Percentiles rank a stretch among this genome's conserved stretches.
Evolutionary conservation across 768 basidiomycete genomes (phyloP).

Genomic region (Boletus vermiculosoides): DNA sequence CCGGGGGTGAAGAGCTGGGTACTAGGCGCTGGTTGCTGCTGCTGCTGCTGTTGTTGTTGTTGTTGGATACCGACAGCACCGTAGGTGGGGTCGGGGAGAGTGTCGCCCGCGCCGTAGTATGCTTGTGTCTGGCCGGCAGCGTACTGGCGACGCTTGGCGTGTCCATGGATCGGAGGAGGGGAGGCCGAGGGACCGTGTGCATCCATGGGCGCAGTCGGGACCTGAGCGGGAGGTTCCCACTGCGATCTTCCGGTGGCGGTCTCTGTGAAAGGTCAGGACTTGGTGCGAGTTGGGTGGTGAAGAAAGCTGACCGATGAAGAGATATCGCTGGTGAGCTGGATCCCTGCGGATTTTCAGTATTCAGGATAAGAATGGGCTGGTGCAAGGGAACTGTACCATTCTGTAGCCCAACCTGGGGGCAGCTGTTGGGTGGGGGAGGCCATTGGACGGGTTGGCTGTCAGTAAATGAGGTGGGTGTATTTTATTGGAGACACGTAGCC

Average conservation of each 20-base stretch:
- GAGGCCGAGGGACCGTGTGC: slow-evolving; percentile 44
- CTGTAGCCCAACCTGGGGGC: slow-evolving; percentile 89
- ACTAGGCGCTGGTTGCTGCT: slow-evolving; percentile 35
- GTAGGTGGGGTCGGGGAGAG: slow-evolving; percentile 47
- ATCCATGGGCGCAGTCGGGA: slow-evolving; percentile 38
- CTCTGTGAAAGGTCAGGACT: slow-evolving; percentile 49
- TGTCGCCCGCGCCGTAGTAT: slow-evolving; percentile 62
- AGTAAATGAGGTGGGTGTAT: slow-evolving; percentile 2
- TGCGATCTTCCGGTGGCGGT: slow-evolving; percentile 79
- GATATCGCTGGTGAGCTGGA: slow-evolving; percentile 70
- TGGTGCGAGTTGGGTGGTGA: slow-evolving; percentile 5
- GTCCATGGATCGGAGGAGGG: slow-evolving; percentile 42
- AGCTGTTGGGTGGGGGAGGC: slow-evolving; percentile 60
- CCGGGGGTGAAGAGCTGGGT: slow-evolving; percentile 85
- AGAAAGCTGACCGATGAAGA: slow-evolving; percentile 77
- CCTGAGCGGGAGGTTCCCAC: slow-evolving; percentile 75
- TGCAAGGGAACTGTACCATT: slow-evolving; percentile 64
- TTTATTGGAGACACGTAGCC: slow-evolving; percentile 27
- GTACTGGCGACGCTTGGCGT: slow-evolving; percentile 83
- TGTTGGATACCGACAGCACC: slow-evolving; percentile 34
- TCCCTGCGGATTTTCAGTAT: slow-evolving; percentile 56
- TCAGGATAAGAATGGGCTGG: background rate
- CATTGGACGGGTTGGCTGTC: slow-evolving; percentile 23
- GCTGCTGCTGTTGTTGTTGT: background rate
- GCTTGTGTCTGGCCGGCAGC: slow-evolving; percentile 92